Conservation (phyloP, 306 rosid genomes). For the Pyrus betulifolia region DNA sequence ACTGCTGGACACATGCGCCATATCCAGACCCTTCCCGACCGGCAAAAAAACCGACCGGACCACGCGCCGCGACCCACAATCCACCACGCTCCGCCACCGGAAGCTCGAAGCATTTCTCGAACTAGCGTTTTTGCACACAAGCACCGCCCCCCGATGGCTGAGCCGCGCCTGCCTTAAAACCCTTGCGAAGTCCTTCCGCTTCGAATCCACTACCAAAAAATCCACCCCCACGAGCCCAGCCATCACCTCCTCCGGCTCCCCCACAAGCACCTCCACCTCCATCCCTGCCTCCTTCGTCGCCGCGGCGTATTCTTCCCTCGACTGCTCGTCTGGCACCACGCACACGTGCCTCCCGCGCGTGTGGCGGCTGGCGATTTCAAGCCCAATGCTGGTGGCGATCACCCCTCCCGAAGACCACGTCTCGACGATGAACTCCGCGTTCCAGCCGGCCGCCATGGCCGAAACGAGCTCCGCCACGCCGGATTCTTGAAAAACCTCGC, state of each 20-base stretch:
- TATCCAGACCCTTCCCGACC: conserved; percentile 79
- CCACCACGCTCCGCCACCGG: conserved; percentile 54
- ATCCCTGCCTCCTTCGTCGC: conserved; percentile 40
- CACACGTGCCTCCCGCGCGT: conserved; percentile 77
- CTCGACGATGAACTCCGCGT: conserved; percentile 70
- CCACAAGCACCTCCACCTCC: conserved; percentile 52
- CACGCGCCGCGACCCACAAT: conserved; percentile 40
- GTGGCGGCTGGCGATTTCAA: conserved; percentile 60
- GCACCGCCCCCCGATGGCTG: conserved; percentile 66
- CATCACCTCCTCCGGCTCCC: conserved; percentile 71
- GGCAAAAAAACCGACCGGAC: conserved; percentile 82
- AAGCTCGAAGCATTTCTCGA: conserved; percentile 34
- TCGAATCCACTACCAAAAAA: conserved; percentile 68
- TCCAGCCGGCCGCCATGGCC: conserved; percentile 98
- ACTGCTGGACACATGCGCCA: conserved; percentile 56
- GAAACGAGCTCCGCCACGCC: conserved; percentile 83
- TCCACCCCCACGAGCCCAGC: conserved; percentile 48
- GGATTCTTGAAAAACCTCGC: conserved; percentile 46
- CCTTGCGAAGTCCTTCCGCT: conserved; percentile 44
- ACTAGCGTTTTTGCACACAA: conserved; percentile 68
- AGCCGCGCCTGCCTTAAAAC: conserved; percentile 56
- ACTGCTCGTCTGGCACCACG: conserved; percentile 65
- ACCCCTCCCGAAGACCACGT: conserved; percentile 84
- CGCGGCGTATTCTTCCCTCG: conserved; percentile 47
- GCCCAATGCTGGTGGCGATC: conserved; percentile 62